Percentiles rank a stretch among this genome's conserved stretches.
phyloP scores from a whole-genome alignment of 257 asterid species.

The Plectranthus barbatus region DNA sequence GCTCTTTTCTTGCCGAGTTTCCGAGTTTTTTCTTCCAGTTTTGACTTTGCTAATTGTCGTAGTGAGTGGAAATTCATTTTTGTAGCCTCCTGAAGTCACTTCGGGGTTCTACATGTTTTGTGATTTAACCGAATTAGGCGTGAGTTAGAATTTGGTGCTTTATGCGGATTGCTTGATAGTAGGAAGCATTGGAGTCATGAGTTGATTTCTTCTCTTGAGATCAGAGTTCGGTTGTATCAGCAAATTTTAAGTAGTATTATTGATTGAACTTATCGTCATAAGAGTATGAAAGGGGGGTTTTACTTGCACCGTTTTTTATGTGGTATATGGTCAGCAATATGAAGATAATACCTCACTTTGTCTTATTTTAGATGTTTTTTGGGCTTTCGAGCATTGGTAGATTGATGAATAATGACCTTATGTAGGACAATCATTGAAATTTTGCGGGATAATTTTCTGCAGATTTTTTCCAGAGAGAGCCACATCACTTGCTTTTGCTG shows the following conservation, averaged over 20 bases:
- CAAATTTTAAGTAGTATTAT: background rate
- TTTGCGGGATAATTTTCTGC: slow-evolving; percentile 20
- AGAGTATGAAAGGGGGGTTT: background rate
- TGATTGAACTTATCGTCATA: background rate
- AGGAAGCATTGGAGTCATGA: background rate
- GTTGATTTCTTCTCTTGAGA: background rate
- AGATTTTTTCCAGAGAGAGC: slow-evolving; percentile 81
- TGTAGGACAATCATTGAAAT: background rate
- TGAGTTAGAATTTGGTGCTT: background rate
- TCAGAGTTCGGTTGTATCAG: background rate
- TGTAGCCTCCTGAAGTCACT: background rate
- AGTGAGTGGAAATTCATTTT: background rate
- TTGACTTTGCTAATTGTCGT: background rate
- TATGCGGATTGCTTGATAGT: background rate
- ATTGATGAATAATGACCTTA: background rate
- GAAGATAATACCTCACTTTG: background rate
- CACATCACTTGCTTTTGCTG: slow-evolving; percentile 64
- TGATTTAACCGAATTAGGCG: background rate
- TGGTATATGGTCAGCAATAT: background rate
- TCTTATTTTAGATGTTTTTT: background rate
- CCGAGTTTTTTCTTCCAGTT: background rate
- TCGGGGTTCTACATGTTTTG: background rate
- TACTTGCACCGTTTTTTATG: too few relatives aligned
- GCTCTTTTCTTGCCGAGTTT: slow-evolving; percentile 8
- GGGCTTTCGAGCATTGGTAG: background rate